Evolutionary conservation across 768 basidiomycete species (phyloP).

Genomic region (Kwoniella bestiolae): DNA sequence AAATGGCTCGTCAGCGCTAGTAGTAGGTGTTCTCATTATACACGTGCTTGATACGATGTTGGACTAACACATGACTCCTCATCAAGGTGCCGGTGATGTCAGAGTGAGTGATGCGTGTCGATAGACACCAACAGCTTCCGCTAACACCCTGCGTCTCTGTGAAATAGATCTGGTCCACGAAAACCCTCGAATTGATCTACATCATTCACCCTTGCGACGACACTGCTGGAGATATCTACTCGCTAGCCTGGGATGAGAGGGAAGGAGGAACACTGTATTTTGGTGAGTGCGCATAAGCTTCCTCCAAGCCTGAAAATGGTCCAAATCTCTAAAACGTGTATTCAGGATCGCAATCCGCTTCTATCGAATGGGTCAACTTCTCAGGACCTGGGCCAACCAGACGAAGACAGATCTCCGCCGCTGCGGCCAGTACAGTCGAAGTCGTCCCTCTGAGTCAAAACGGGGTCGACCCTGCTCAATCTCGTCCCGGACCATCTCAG

Average conservation of each 20-base stretch:
- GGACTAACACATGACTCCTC: neutral
- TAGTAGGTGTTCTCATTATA: slow-evolving; percentile 61
- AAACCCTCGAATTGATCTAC: slow-evolving; percentile 68
- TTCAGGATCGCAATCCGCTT: slow-evolving; percentile 78
- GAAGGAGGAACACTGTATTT: slow-evolving; percentile 73
- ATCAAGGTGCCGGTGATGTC: slow-evolving; percentile 81
- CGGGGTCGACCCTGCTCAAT: slow-evolving; percentile 7
- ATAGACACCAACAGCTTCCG: neutral
- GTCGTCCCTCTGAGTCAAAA: slow-evolving; percentile 29
- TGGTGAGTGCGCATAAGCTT: slow-evolving; percentile 59
- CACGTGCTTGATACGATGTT: neutral
- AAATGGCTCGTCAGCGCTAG: slow-evolving; percentile 90
- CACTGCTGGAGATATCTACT: slow-evolving; percentile 85
- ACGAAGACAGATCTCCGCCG: slow-evolving; percentile 29
- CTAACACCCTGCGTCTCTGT: too few species aligned
- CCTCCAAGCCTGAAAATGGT: neutral
- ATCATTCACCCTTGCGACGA: slow-evolving; percentile 79
- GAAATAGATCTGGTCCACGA: slow-evolving; percentile 78
- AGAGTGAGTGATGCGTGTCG: slow-evolving; percentile 63
- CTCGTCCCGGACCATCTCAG: slow-evolving; percentile 21
- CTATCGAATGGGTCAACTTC: slow-evolving; percentile 85
- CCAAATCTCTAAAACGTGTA: neutral
- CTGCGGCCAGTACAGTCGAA: slow-evolving; percentile 29
- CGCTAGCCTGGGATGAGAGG: slow-evolving; percentile 72
- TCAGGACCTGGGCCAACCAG: slow-evolving; percentile 33